Percentiles rank a stretch among this genome's conserved stretches.
Conservation (phyloP, 176 grass and related monocot species). For the Aegilops speltoides region DNA sequence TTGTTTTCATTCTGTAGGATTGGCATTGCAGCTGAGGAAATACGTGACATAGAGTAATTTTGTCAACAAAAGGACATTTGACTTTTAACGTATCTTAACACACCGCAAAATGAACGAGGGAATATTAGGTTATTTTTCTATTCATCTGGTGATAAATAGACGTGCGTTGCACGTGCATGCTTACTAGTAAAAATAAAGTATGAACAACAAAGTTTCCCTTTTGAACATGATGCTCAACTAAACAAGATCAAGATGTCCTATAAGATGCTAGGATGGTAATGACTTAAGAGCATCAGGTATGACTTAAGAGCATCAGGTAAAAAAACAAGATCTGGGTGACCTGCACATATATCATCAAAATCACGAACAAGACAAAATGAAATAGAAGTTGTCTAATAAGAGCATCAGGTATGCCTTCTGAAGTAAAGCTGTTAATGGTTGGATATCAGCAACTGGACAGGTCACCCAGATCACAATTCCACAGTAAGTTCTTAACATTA, state of each 20-base stretch:
- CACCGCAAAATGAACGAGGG: too few relatives aligned
- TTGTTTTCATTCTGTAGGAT: too few relatives aligned
- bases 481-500: conserved; percentile 13
- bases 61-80: too few relatives aligned
- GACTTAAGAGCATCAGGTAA: background rate
- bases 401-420: background rate
- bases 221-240: conserved; percentile 20
- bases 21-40: too few relatives aligned
- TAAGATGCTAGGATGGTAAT: background rate
- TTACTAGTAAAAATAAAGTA: background rate
- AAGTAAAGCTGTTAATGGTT: background rate
- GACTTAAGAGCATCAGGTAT: background rate
- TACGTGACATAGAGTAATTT: too few relatives aligned
- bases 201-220: background rate
- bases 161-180: too few relatives aligned
- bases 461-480: conserved; percentile 22
- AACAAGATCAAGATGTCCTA: conserved; percentile 22
- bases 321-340: too few relatives aligned
- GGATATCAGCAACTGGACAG: conserved; percentile 19
- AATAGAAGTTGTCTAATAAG: conserved; percentile 1
- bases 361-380: conserved; percentile 7
- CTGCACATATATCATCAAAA: background rate
- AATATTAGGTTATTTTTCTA: too few relatives aligned
- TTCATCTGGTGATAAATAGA: too few relatives aligned
- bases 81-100: too few relatives aligned